Percentiles rank a stretch among this genome's conserved stretches.
phyloP scores from a whole-genome alignment of 805 yeast species.

The Yueomyces sp. region DNA sequence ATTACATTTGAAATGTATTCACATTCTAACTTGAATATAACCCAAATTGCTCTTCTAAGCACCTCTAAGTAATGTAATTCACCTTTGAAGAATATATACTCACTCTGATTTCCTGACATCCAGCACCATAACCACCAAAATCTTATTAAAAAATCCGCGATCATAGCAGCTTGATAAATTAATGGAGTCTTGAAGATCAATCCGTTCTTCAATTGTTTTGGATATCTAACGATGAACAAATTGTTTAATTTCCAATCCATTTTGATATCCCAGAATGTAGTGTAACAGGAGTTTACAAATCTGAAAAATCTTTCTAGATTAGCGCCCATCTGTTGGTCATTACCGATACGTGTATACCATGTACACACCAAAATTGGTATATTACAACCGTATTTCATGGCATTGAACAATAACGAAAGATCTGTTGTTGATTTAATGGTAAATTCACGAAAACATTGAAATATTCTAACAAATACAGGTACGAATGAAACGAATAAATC shows the following conservation, averaged over 20 bases:
- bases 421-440: constrained; percentile 30
- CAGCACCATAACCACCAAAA: constrained; percentile 60
- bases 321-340: not conserved
- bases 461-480: constrained; percentile 66
- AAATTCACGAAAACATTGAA: constrained; percentile 72
- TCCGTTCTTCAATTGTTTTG: not conserved
- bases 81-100: constrained; percentile 24
- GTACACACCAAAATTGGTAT: constrained; percentile 36
- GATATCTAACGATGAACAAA: not conserved
- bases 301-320: constrained; percentile 27
- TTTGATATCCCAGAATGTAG: constrained; percentile 79
- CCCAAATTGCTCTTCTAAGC: constrained; percentile 81
- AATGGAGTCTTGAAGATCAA: not conserved
- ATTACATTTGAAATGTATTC: constrained; percentile 32
- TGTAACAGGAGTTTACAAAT: constrained; percentile 56
- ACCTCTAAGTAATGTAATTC: constrained; percentile 63
- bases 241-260: constrained; percentile 71
- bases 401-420: constrained; percentile 49
- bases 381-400: constrained; percentile 60
- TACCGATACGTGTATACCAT: constrained; percentile 8
- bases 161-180: constrained; percentile 44
- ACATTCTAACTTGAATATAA: constrained; percentile 68
- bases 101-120: constrained; percentile 15
- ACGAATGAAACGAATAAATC: constrained; percentile 25
- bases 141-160: constrained; percentile 50